phyloP scores from a whole-genome alignment of 257 asterid species.

The Cordia subcordata region DNA sequence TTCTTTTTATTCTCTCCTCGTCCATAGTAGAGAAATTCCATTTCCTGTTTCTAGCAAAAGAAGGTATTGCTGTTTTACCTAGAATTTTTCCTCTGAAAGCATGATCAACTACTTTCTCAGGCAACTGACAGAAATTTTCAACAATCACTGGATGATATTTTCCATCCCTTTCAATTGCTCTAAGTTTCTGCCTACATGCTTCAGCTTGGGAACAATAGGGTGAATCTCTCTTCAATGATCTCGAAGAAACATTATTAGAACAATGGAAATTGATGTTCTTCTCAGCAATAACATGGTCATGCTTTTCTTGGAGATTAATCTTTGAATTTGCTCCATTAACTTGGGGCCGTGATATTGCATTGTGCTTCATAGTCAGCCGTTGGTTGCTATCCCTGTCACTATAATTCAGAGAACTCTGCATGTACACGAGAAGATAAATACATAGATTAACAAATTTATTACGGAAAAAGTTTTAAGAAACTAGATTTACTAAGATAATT shows the following conservation, averaged over 20 bases:
- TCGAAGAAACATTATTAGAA: conserved; percentile 9
- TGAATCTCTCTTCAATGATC: conserved; percentile 19
- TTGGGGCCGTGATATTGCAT: conserved; percentile 13
- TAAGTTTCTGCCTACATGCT: conserved; percentile 16
- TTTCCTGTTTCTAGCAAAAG: conserved; percentile 5
- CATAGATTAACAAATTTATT: conserved; percentile 1
- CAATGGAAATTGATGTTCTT: conserved; percentile 13
- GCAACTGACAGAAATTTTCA: conserved; percentile 11
- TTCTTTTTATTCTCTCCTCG: conserved; percentile 11
- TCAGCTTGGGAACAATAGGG: conserved; percentile 6
- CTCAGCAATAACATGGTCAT: conserved; percentile 1
- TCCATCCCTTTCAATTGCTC: conserved; percentile 22
- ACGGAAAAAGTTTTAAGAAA: neutral
- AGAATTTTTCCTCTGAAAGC: conserved; percentile 3
- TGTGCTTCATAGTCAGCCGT: conserved; percentile 9
- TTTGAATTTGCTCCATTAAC: conserved; percentile 9
- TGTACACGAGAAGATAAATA: neutral
- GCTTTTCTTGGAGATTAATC: conserved; percentile 8
- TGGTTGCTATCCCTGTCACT: conserved; percentile 10
- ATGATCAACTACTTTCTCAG: conserved; percentile 11
- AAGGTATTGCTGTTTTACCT: conserved; percentile 10
- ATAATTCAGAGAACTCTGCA: conserved; percentile 22
- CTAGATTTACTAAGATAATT: neutral
- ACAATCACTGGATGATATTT: conserved; percentile 12
- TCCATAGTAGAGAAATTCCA: conserved; percentile 11